A percentile compares a stretch with the other conserved stretches of the same genome.
Evolutionary conservation across 495 filamentous ascomycete species (phyloP).

Genomic region (Darksidea phi): DNA sequence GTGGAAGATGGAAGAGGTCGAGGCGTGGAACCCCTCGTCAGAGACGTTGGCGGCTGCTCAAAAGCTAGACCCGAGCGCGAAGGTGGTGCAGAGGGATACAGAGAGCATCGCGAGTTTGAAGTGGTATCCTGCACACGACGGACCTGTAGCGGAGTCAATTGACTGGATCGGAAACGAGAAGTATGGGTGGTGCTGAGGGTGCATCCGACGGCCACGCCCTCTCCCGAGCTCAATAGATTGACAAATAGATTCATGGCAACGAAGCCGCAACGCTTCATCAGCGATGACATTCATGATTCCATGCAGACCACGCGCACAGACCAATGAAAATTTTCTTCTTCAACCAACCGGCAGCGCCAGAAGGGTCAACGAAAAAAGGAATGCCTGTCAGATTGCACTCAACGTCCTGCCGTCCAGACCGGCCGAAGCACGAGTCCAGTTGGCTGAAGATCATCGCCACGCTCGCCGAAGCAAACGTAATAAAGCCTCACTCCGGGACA

Average conservation of each 20-base stretch:
- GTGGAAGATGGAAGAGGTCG: slow-evolving; percentile 60
- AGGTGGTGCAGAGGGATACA: slow-evolving; percentile 59
- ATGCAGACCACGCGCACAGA: background rate
- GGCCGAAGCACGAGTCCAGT: slow-evolving; percentile 62
- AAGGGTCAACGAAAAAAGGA: slow-evolving; percentile 35
- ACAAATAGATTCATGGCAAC: background rate
- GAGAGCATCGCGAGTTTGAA: slow-evolving; percentile 63
- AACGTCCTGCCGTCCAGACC: slow-evolving; percentile 62
- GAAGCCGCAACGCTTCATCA: too few relatives aligned
- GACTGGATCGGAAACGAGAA: slow-evolving; percentile 93
- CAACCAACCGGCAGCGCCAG: slow-evolving; percentile 19
- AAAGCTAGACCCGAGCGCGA: slow-evolving; percentile 50
- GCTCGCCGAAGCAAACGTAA: slow-evolving; percentile 58
- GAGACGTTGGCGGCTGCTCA: slow-evolving; percentile 59
- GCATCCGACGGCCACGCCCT: background rate
- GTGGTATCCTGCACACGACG: slow-evolving; percentile 55
- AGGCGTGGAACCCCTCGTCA: slow-evolving; percentile 65
- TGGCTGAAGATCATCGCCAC: slow-evolving; percentile 75
- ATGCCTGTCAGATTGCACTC: slow-evolving; percentile 69
- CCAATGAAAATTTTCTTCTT: slow-evolving; percentile 13
- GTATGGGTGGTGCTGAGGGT: slow-evolving; percentile 83
- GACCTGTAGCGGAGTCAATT: slow-evolving; percentile 55
- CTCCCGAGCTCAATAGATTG: background rate
- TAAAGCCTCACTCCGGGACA: slow-evolving; percentile 70
- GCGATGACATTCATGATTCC: too few relatives aligned